A percentile compares a stretch with the other conserved stretches of the same genome.
Evolutionary conservation across 129 eudicot species (phyloP).

Genomic region (Arctium lappa): DNA sequence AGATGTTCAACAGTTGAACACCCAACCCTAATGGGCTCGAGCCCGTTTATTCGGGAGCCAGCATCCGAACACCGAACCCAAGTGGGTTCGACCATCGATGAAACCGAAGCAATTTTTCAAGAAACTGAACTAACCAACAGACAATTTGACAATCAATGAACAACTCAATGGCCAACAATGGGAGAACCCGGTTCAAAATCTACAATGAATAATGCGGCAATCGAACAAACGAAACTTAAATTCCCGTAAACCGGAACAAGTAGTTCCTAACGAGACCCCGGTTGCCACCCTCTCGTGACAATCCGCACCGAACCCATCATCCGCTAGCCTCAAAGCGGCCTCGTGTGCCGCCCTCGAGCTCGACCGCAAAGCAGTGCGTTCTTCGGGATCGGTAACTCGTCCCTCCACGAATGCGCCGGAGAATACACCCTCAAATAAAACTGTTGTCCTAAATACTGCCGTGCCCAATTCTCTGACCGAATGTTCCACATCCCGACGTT

Average conservation of each 20-base stretch:
- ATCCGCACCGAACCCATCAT: background rate
- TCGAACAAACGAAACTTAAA: background rate
- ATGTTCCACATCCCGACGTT: conserved; percentile 80
- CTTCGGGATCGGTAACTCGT: conserved; percentile 37
- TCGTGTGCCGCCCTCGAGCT: conserved; percentile 35
- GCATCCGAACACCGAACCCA: background rate
- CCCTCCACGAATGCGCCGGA: conserved; percentile 56
- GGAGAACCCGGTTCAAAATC: conserved; percentile 1
- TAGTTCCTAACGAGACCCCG: conserved; percentile 11
- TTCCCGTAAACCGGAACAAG: conserved; percentile 21
- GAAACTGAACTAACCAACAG: background rate
- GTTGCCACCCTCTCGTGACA: conserved; percentile 24
- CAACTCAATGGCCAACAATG: conserved; percentile 11
- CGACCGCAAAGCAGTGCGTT: conserved; percentile 36
- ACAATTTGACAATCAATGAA: background rate
- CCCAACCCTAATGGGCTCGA: background rate
- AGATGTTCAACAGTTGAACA: background rate
- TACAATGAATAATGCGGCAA: conserved; percentile 13
- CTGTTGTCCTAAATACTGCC: conserved; percentile 77
- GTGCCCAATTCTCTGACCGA: conserved; percentile 68
- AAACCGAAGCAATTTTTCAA: background rate
- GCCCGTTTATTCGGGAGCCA: background rate
- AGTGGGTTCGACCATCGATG: background rate
- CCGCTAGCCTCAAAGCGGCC: conserved; percentile 25
- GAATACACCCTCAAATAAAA: conserved; percentile 70